These are phyloP conservation scores for Colletotrichum orchidophilum DNA, from an alignment of 2,329 filamentous ascomycete species.

Conservation along the genomic window DNA sequence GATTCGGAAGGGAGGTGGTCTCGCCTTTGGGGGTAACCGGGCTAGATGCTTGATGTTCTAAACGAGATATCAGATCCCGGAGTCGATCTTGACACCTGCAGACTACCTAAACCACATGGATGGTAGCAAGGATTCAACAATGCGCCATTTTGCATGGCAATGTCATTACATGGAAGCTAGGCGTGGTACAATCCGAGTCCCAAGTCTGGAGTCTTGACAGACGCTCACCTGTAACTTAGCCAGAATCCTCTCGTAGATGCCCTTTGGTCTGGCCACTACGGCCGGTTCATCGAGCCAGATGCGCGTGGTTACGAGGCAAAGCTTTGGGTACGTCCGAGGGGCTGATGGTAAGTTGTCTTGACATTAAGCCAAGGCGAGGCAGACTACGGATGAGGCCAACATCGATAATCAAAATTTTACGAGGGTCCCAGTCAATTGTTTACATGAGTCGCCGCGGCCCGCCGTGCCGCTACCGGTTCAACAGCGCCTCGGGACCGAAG, in stretches of 20 bases:
- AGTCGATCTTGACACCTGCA: not conserved
- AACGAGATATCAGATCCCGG: not conserved
- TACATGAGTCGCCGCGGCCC: not conserved
- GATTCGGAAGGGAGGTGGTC: too few relatives aligned
- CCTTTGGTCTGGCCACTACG: not conserved
- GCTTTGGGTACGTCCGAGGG: not conserved
- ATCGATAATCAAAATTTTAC: not conserved
- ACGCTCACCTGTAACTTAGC: not conserved
- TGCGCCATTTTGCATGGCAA: not conserved
- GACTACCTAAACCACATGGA: not conserved
- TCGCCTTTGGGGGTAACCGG: not conserved
- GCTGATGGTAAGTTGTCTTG: not conserved
- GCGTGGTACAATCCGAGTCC: not conserved
- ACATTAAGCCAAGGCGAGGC: not conserved
- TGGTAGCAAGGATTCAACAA: not conserved
- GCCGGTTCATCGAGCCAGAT: not conserved
- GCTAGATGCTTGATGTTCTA: not conserved
- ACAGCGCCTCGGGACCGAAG: not conserved
- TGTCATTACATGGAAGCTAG: not conserved
- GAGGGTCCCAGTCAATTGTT: not conserved
- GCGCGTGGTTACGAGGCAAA: not conserved
- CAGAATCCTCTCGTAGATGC: not conserved
- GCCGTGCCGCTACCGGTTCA: not conserved
- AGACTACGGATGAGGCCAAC: not conserved
- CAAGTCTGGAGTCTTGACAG: not conserved